phyloP scores from a whole-genome alignment of 345 rosid species.

The Hibiscus syriacus region DNA sequence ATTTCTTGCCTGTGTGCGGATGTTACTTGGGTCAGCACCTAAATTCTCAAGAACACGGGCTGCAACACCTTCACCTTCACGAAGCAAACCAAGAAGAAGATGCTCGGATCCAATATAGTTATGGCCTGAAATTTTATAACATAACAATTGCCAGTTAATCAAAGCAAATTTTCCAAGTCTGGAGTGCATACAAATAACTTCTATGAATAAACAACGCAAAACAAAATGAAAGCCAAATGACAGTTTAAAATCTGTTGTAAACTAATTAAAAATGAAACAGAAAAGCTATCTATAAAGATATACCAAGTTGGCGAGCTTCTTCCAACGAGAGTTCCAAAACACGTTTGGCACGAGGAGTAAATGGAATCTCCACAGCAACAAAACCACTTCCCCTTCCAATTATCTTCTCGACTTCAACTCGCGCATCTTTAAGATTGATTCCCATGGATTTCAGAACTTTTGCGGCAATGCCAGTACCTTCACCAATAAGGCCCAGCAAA shows the following conservation, averaged over 20 bases:
- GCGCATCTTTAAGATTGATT: slow-evolving; percentile 87
- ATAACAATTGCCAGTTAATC: background rate
- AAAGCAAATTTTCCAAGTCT: background rate
- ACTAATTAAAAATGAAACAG: background rate
- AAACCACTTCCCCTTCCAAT: slow-evolving; percentile 97
- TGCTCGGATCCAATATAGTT: slow-evolving; percentile 99
- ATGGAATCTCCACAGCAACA: slow-evolving; percentile 94
- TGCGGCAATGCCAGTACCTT: slow-evolving; percentile 95
- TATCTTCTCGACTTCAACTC: slow-evolving; percentile 94
- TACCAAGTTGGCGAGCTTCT: slow-evolving; percentile 94
- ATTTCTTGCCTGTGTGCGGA: slow-evolving; percentile 82
- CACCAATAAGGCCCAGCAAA: slow-evolving; percentile 80
- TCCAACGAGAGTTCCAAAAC: slow-evolving; percentile 87
- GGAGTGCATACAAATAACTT: background rate
- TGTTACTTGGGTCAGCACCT: slow-evolving; percentile 86
- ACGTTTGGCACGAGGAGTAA: slow-evolving; percentile 97
- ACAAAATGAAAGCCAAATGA: background rate
- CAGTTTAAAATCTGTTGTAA: background rate
- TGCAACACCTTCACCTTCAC: slow-evolving; percentile 99
- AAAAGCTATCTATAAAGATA: slow-evolving; percentile 3
- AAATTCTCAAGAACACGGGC: slow-evolving; percentile 96
- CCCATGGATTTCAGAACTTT: slow-evolving; percentile 97
- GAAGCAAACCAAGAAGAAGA: slow-evolving; percentile 87
- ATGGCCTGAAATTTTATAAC: slow-evolving; percentile 53
- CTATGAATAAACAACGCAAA: background rate